Percentiles rank a stretch among this genome's conserved stretches.
Conservation (phyloP, 2,329 filamentous ascomycete genomes). For the Cryphonectria nitschkei region DNA sequence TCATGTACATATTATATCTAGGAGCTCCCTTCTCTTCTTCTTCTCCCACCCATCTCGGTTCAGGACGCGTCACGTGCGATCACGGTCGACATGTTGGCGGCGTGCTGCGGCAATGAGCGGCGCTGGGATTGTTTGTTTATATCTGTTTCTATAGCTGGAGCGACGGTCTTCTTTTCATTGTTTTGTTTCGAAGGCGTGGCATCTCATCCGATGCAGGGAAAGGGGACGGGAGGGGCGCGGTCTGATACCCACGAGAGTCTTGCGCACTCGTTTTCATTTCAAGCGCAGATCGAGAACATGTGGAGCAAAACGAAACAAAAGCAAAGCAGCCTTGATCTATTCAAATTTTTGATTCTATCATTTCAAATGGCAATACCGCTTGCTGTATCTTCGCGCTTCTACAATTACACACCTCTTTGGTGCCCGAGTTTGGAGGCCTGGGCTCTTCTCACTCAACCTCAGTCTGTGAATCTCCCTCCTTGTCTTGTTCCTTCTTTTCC, state of each 20-base stretch:
- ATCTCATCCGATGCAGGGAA: background rate
- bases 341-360: background rate
- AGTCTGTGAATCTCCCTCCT: slow-evolving; percentile 18
- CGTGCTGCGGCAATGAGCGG: background rate
- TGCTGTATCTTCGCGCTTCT: background rate
- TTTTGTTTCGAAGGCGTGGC: background rate
- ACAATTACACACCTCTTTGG: background rate
- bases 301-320: background rate
- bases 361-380: background rate
- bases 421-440: background rate
- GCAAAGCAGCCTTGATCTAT: background rate
- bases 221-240: background rate
- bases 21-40: background rate
- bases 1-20: slow-evolving; percentile 5
- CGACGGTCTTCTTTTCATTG: background rate
- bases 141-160: background rate
- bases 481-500: slow-evolving; percentile 34
- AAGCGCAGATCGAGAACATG: background rate
- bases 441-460: background rate
- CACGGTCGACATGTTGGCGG: background rate
- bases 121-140: background rate
- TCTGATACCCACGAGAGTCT: slow-evolving; percentile 10
- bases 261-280: background rate
- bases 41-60: background rate
- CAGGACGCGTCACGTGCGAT: background rate